These are phyloP conservation scores for Glycine latifolia DNA, from an alignment of 306 rosid species.

Conservation along the genomic window DNA sequence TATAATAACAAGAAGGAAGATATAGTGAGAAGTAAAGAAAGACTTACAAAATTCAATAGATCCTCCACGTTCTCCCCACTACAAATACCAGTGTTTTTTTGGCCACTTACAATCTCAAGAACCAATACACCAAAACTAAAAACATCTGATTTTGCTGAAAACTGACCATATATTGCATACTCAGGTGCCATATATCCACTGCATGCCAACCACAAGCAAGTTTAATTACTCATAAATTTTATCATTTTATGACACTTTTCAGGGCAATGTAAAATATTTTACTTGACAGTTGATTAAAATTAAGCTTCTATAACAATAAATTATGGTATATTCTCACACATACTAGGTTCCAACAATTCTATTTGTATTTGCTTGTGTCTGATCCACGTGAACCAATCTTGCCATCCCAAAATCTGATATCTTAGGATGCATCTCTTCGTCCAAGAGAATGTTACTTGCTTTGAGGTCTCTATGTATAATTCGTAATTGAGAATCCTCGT, in stretches of 20 bases:
- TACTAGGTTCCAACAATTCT: constrained; percentile 20
- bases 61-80: too few species aligned
- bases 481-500: neutral
- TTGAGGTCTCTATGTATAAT: constrained; percentile 5
- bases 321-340: neutral
- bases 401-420: constrained; percentile 16
- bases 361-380: neutral
- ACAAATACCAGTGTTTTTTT: too few species aligned
- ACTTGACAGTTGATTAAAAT: neutral
- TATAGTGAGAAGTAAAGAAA: too few species aligned
- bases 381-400: neutral
- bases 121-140: too few species aligned
- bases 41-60: too few species aligned
- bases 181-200: constrained; percentile 46
- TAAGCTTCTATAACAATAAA: neutral
- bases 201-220: neutral
- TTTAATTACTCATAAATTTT: neutral
- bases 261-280: neutral
- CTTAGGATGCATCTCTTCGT: neutral
- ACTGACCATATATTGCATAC: neutral
- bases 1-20: neutral
- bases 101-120: too few species aligned
- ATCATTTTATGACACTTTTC: neutral
- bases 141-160: too few species aligned
- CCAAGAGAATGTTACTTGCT: constrained; percentile 11